Percentiles rank a stretch among this genome's conserved stretches.
These are phyloP conservation scores for Rhizophora mangle DNA, from an alignment of 345 rosid species.

Conservation along the genomic window DNA sequence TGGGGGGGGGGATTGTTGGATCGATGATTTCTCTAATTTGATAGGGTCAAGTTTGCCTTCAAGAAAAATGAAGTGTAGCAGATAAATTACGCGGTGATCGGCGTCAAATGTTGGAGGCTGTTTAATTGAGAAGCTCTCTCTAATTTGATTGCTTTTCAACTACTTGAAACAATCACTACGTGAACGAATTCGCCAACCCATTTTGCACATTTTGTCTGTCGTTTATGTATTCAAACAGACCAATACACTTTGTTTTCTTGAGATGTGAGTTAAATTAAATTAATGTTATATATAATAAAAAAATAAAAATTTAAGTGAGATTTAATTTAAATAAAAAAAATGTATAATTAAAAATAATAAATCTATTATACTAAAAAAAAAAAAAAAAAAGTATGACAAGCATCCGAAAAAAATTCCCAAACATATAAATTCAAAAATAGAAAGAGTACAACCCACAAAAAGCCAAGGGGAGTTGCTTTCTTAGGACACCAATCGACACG, in stretches of 20 bases:
- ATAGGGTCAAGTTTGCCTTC: too few relatives aligned
- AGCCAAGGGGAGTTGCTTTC: constrained; percentile 17
- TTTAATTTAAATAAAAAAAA: too few relatives aligned
- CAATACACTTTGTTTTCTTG: constrained; percentile 4
- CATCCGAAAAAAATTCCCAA: background rate
- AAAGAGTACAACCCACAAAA: constrained; percentile 19
- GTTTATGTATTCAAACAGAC: constrained; percentile 7
- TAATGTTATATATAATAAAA: too few relatives aligned
- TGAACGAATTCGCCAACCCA: constrained; percentile 12
- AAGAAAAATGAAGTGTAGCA: too few relatives aligned
- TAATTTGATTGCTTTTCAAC: background rate
- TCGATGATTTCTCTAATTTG: too few relatives aligned
- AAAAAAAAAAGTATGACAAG: background rate
- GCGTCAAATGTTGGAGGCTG: too few relatives aligned
- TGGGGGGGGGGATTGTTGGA: too few relatives aligned
- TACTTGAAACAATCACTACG: constrained; percentile 18
- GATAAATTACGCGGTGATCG: too few relatives aligned
- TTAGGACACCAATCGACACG: constrained; percentile 37
- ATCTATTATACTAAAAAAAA: background rate
- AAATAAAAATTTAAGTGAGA: too few relatives aligned
- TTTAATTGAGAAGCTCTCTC: too few relatives aligned
- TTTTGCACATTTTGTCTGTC: too few relatives aligned
- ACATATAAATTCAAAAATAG: background rate
- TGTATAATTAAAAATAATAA: background rate
- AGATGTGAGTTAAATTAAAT: too few relatives aligned